These are phyloP conservation scores for Sporobolomyces phaffii DNA, from an alignment of 768 basidiomycete species.

Conservation along the genomic window DNA sequence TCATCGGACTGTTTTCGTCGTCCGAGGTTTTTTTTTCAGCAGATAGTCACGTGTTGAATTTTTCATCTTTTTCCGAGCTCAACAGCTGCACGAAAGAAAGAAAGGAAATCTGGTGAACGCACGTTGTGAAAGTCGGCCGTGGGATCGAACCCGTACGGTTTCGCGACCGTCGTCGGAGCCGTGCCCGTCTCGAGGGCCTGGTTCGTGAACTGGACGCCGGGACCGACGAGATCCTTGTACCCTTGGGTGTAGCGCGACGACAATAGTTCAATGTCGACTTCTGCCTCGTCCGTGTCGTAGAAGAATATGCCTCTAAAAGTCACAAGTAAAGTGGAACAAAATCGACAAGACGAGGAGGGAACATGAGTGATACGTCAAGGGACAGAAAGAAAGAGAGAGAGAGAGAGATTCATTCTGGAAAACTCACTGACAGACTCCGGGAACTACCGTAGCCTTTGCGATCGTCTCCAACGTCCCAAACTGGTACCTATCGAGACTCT, in stretches of 20 bases:
- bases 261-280: slow-evolving; percentile 16
- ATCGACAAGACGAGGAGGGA: not conserved
- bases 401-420: too few relatives aligned
- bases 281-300: not conserved
- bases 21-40: not conserved
- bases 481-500: not conserved
- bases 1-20: not conserved
- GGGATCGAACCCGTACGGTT: slow-evolving; percentile 6
- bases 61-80: not conserved
- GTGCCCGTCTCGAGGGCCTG: not conserved
- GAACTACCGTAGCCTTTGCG: not conserved
- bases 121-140: slow-evolving; percentile 12
- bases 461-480: slow-evolving; percentile 9
- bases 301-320: not conserved
- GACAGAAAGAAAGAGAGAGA: too few relatives aligned
- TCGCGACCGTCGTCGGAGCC: not conserved
- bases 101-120: not conserved
- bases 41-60: not conserved
- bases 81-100: not conserved
- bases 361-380: too few relatives aligned
- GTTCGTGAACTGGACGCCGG: slow-evolving; percentile 10
- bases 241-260: slow-evolving; percentile 4
- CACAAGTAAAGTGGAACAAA: not conserved
- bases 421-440: slow-evolving; percentile 3
- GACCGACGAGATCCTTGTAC: not conserved